Percentiles rank a stretch among this genome's conserved stretches.
Evolutionary conservation across 2,329 filamentous ascomycete genomes (phyloP).

Genomic region (Apiospora sp.): DNA sequence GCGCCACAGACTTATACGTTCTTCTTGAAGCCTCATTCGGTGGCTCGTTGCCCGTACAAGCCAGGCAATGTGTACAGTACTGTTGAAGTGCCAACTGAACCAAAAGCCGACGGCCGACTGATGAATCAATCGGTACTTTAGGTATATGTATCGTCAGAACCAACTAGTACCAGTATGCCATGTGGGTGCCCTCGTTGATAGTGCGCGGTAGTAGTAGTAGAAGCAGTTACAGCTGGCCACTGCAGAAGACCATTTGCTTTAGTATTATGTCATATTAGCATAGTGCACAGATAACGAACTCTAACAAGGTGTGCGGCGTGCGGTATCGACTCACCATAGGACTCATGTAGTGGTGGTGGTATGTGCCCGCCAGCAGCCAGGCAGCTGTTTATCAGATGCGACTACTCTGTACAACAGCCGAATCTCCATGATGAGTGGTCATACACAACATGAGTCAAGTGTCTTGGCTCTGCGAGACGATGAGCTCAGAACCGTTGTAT

Average conservation of each 20-base stretch:
- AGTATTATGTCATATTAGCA: background rate
- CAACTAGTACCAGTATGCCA: background rate
- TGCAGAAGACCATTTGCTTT: background rate
- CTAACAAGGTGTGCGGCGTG: background rate
- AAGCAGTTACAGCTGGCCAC: background rate
- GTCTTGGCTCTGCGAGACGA: slow-evolving; percentile 8
- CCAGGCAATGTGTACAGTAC: background rate
- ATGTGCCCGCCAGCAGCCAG: background rate
- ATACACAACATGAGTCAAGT: background rate
- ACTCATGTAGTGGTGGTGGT: no score
- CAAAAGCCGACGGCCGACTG: no score
- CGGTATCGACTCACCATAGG: background rate
- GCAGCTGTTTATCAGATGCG: slow-evolving; percentile 1
- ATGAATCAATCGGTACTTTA: no score
- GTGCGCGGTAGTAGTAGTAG: background rate
- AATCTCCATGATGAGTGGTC: background rate
- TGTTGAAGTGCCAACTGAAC: no score
- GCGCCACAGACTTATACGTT: background rate
- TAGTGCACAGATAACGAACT: background rate
- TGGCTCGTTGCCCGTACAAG: background rate
- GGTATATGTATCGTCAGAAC: no score
- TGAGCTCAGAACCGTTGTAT: background rate
- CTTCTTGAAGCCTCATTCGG: background rate
- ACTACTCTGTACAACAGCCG: background rate
- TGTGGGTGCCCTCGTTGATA: background rate